Base-by-base conservation (phyloP, 2,329 filamentous ascomycete species). In the Aspergillus floridensis region DNA sequence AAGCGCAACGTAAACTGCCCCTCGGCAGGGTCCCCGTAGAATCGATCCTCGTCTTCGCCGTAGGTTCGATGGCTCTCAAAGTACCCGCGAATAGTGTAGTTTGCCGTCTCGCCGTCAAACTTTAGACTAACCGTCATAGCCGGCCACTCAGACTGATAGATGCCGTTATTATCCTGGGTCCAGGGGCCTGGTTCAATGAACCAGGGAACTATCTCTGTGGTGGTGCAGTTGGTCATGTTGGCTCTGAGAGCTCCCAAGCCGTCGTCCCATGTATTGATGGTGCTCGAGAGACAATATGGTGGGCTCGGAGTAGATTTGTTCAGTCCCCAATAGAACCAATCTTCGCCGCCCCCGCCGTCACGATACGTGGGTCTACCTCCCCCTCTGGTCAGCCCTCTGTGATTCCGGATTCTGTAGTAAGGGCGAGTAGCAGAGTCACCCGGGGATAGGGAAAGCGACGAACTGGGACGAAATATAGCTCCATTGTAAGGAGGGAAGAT, bases 1-100 rank as follows among this genome's bases (percentile, higher is more conserved):
- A 61, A 62, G 29, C 60, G 22, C 35, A 60, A 31, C 60, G 44
- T 50, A 3, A 59, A 38, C 22, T 38, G 35, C 4, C 59, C 61
- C 12, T 52, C 38, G 19, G 26, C 11, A 4, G n/a, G 29, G 5
- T 35, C 8, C 47, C 32, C 26, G 31, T n/a, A 21, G 44, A 1
- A 35, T 35, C 11, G 32, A 12, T 35, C 11, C 4, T 12, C 14
- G 11, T 16, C 12, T 11, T 35, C 14, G 11, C 11, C 11, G 14
- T 35, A 53, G 26, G 46, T 11, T 2, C 50, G 32, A n/a, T 55
- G 4, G 19, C 49, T 19, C 1, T 8, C 6, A 5, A 52, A 52
- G 24, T 52, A 52, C 5, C 49, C 31, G 2, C 26, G 29, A 2
- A 60, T 10, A 2, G 50, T 50, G 38, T 58, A 47, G 22, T 55